Conservation (phyloP, 2,329 filamentous ascomycete genomes). For the Ceratocystis ficicola region DNA sequence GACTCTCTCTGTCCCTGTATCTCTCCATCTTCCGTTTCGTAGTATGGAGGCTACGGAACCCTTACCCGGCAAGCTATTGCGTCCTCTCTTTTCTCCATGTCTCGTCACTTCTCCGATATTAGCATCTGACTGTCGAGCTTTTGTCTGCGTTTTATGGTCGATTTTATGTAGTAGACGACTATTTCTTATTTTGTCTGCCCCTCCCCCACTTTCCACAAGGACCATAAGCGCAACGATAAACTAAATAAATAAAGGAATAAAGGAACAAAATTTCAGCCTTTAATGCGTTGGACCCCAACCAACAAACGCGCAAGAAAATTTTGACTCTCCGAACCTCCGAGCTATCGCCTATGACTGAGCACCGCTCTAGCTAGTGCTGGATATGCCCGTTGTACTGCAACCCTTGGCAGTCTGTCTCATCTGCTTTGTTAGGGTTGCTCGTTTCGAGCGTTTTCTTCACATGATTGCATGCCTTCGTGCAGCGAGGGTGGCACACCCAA, state of each 20-base stretch:
- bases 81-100: not conserved
- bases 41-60: not conserved
- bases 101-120: not conserved
- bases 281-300: not conserved
- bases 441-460: no score
- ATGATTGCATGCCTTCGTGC: no score
- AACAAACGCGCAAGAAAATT: not conserved
- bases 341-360: not conserved
- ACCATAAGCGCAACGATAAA: not conserved
- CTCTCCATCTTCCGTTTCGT: not conserved
- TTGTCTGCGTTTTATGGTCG: not conserved
- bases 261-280: not conserved
- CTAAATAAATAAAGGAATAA: not conserved
- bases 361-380: no score
- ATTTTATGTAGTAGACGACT: no score
- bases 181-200: not conserved
- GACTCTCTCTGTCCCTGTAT: not conserved
- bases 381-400: not conserved
- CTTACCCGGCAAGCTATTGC: constrained; percentile 1
- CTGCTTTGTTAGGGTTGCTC: no score
- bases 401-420: not conserved
- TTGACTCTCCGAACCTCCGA: constrained; percentile 16
- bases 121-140: not conserved
- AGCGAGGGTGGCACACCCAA: no score
- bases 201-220: not conserved